Base-by-base conservation (phyloP, 176 grass and related monocot genomes). In the Secale cereale region DNA sequence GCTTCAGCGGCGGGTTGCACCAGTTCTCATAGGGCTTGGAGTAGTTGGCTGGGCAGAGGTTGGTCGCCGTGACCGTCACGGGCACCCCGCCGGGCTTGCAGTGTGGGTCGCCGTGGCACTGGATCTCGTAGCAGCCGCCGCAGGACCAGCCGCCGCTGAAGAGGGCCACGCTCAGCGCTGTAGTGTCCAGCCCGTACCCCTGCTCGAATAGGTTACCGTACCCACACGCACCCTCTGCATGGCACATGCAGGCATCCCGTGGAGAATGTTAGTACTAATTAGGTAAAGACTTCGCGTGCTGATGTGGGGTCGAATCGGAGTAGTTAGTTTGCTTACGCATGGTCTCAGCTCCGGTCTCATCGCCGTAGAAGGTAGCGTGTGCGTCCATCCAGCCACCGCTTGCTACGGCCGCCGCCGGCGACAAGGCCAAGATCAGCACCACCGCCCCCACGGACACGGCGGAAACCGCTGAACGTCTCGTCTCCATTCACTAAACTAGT, bases 31-130 rank as follows among this genome's bases (percentile, higher is more conserved):
- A 59, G 2, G 85, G 63, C 48, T 86, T 31, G 31, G 85, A 78
- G 72, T 73, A 86, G 77, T 93, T 93, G 3, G 88, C 85, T 15
- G 92, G 88, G 67, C 88, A 93, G 19, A 86, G 79, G 67, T 93
- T 93, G 29, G 88, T 90, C 3, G 91, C 88, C 3, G 86, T 93
- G 14, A 93, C 77, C 37, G 39, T 63, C 12, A 90, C 65, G 6
- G 77, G 62, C 26, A 65, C 27, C 10, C 59, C 83, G 13, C 71
- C 85, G 13, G 74, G 33, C 13, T 71, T 77, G 69, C 91, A 93
- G 20, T 26, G 75, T 0, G 22, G 45, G 64, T 23, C 77, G 29
- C 59, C 79, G 10, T 40, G 27, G 48, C 91, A 93, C 32, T n/a
- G 39, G 1, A 88, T 81, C 77, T 91, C 80, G 79, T 83, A 93